These are phyloP conservation scores for Ceriops decandra DNA, from an alignment of 345 rosid species.

Conservation along the genomic window DNA sequence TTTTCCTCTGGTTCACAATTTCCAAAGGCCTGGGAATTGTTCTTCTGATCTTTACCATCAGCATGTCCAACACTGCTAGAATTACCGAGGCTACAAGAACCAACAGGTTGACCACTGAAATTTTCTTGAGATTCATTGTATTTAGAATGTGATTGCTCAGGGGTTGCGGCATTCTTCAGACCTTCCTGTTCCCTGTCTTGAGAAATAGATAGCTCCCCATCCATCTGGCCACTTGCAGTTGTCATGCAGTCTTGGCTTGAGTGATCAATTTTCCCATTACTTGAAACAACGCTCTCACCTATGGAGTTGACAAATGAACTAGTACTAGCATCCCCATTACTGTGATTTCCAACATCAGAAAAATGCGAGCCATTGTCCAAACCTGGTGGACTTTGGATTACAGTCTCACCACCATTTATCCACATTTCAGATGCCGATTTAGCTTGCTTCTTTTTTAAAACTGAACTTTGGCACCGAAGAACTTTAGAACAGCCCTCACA, in stretches of 20 bases:
- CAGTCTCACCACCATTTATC: constrained; percentile 30
- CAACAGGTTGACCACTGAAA: constrained; percentile 26
- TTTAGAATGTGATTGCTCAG: constrained; percentile 25
- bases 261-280: constrained; percentile 18
- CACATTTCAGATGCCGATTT: constrained; percentile 20
- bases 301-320: constrained; percentile 12
- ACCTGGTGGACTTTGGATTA: constrained; percentile 17
- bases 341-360: constrained; percentile 23
- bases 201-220: constrained; percentile 16
- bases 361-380: constrained; percentile 13
- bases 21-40: constrained; percentile 26
- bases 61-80: constrained; percentile 21
- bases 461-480: constrained; percentile 39
- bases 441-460: constrained; percentile 39
- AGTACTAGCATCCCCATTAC: constrained; percentile 30
- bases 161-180: constrained; percentile 16
- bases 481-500: constrained; percentile 79
- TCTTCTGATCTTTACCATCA: constrained; percentile 23
- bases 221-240: constrained; percentile 25
- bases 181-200: constrained; percentile 16
- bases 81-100: constrained; percentile 32
- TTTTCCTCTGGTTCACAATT: constrained; percentile 37
- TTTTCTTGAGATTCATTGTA: constrained; percentile 32
- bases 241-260: constrained; percentile 24
- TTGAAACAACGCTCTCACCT: constrained; percentile 25